These are phyloP conservation scores for Eimeria falciformis DNA, from an alignment of 169 alveolate species.

Conservation along the genomic window DNA sequence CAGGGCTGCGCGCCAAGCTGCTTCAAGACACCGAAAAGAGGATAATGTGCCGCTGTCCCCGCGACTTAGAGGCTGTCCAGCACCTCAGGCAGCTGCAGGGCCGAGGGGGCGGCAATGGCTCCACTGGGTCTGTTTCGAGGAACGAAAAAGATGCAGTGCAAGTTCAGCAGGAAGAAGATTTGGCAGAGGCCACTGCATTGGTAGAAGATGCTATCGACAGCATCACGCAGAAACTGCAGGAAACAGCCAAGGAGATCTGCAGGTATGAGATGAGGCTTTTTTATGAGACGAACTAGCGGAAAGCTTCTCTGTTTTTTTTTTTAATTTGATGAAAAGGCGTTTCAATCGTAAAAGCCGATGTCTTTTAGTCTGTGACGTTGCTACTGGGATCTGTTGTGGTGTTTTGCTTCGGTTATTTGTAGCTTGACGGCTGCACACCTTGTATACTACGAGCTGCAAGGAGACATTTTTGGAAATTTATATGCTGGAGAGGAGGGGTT, in stretches of 20 bases:
- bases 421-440: conserved; percentile 63
- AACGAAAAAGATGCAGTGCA: neutral
- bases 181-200: conserved; percentile 9
- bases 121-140: neutral
- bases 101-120: neutral
- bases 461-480: conserved; percentile 52
- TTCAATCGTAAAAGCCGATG: too few species aligned
- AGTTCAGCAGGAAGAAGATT: conserved; percentile 30
- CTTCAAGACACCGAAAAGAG: conserved; percentile 6
- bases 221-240: conserved; percentile 5
- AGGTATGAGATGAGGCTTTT: neutral
- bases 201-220: conserved; percentile 13
- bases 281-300: too few species aligned
- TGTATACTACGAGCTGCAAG: conserved; percentile 71
- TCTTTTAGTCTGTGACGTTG: neutral
- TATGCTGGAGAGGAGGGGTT: conserved; percentile 50
- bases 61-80: conserved; percentile 29
- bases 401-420: neutral
- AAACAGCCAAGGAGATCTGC: conserved; percentile 48
- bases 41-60: conserved; percentile 1
- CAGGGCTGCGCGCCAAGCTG: conserved; percentile 47
- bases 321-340: too few species aligned
- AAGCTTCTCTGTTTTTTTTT: too few species aligned
- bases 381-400: neutral
- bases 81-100: conserved; percentile 21